Evolutionary conservation across 352 stramenopile species (phyloP), one percentile per base, ranked within the genome.

Genomic region (Blastocystis sp.): DNA sequence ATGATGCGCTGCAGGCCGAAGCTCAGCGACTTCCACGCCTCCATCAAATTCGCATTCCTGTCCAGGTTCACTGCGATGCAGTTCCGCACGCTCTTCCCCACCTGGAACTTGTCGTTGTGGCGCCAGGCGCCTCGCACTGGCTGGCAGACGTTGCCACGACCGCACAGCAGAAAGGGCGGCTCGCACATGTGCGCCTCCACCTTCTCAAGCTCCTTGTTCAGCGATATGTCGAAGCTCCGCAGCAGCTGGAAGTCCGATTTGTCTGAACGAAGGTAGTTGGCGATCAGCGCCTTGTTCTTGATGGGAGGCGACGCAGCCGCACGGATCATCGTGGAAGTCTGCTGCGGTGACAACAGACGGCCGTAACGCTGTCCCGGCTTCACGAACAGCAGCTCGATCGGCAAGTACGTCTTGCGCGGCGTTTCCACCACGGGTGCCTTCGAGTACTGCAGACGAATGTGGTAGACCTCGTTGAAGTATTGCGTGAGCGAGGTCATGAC

Each of bases 391-490:
- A 81, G 32, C 53, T 81, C 69, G 53, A 81, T 81, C 2, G 69
- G 69, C 6, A 81, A 21, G 69, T 49, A 64, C 2, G 21, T 42
- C 69, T 81, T 81, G 21, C 36, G 36, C 16, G 69, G 24, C 18
- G 48, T 81, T 32, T 81, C 69, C 48, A 46, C 32, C 8, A 81
- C 4, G n/a, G 46, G 46, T 36, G 69, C 69, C n/a, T 64, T 59
- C 32, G 46, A 44, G 40, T 81, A 81, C 7, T 40, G 46, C 0
- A 94, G 89, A 4, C 84, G 86, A 0, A 90, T 54, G 0, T 90
- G 89, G 72, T 93, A 92, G 11, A 87, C 86, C 16, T 77, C 73
- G 6, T 88, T 77, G 81, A 92, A 93, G 72, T 93, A 94, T 56
- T 91, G 72, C 0, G 86, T 89, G 9, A 94, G 85, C 1, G 89